A percentile compares a stretch with the other conserved stretches of the same genome.
phyloP scores from a whole-genome alignment of 2,329 filamentous ascomycete genomes.

The Ophiostoma pallidulum region DNA sequence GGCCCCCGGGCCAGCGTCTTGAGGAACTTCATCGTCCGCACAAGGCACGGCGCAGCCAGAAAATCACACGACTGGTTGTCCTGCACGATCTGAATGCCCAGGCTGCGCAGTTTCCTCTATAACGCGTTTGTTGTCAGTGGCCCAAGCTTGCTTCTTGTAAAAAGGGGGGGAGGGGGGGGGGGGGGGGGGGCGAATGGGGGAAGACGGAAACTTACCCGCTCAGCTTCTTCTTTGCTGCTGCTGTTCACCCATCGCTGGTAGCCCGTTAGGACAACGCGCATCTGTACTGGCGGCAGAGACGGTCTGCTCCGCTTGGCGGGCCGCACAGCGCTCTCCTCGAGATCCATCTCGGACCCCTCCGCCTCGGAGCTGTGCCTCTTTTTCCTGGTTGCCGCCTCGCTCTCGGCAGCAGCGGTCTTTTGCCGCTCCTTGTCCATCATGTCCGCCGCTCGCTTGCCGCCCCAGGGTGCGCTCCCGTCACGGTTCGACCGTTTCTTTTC shows the following conservation, averaged over 20 bases:
- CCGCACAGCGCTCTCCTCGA: slow-evolving; percentile 38
- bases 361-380: slow-evolving; percentile 17
- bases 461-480: slow-evolving; percentile 42
- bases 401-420: slow-evolving; percentile 49
- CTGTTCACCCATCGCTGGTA: slow-evolving; percentile 75
- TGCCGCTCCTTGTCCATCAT: slow-evolving; percentile 46
- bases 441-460: slow-evolving; percentile 53
- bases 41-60: slow-evolving; percentile 74
- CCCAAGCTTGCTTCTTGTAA: too few relatives aligned
- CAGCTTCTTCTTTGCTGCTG: slow-evolving; percentile 63
- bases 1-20: slow-evolving; percentile 76
- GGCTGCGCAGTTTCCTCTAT: slow-evolving; percentile 70
- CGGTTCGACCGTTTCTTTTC: slow-evolving; percentile 68
- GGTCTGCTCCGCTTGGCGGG: slow-evolving; percentile 55
- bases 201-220: slow-evolving; percentile 39
- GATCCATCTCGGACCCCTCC: slow-evolving; percentile 24
- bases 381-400: slow-evolving; percentile 45
- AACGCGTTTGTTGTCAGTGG: background rate
- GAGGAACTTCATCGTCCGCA: slow-evolving; percentile 91
- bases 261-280: slow-evolving; percentile 73
- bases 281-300: slow-evolving; percentile 54
- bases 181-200: too few relatives aligned
- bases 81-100: slow-evolving; percentile 73
- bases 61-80: slow-evolving; percentile 72
- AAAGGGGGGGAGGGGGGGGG: too few relatives aligned